Conservation (phyloP, 2,329 filamentous ascomycete genomes). For the Pseudogymnoascus sp. region DNA sequence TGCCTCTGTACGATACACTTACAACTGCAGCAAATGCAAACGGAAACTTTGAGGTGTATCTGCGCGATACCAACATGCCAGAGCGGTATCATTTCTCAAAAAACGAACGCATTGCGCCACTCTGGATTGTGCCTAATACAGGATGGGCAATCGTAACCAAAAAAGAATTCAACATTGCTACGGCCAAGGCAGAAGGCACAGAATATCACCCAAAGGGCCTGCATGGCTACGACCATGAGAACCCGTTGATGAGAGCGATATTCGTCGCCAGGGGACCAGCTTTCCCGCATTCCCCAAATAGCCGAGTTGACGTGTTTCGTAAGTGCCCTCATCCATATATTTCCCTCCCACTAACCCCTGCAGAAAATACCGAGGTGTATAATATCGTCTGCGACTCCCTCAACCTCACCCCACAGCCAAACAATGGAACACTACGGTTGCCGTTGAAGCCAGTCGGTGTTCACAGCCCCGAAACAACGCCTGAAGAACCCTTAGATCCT, state of each 20-base stretch:
- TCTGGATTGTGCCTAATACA: slow-evolving; percentile 89
- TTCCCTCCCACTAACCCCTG: not conserved
- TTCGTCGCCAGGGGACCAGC: slow-evolving; percentile 89
- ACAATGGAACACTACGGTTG: slow-evolving; percentile 79
- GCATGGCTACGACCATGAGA: slow-evolving; percentile 91
- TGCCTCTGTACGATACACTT: slow-evolving; percentile 57
- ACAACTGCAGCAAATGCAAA: slow-evolving; percentile 51
- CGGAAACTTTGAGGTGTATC: slow-evolving; percentile 72
- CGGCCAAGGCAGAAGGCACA: slow-evolving; percentile 55
- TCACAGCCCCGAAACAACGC: slow-evolving; percentile 46
- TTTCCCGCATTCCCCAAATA: slow-evolving; percentile 80
- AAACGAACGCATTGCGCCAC: slow-evolving; percentile 82
- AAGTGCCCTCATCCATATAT: slow-evolving; percentile 33
- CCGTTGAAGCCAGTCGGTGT: slow-evolving; percentile 42
- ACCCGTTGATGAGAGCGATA: slow-evolving; percentile 92
- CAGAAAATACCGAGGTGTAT: slow-evolving; percentile 92
- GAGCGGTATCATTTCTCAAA: slow-evolving; percentile 83
- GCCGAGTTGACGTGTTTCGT: slow-evolving; percentile 75
- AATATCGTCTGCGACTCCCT: slow-evolving; percentile 90
- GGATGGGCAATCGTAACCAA: slow-evolving; percentile 88
- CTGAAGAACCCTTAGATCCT: slow-evolving; percentile 49
- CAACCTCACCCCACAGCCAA: slow-evolving; percentile 63
- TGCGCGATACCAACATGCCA: slow-evolving; percentile 82
- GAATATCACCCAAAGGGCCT: slow-evolving; percentile 76
- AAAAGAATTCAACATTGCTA: slow-evolving; percentile 67